Percentiles rank a stretch among this genome's conserved stretches.
These are phyloP conservation scores for Pseudogymnoascus sp. DNA, from an alignment of 2,329 filamentous ascomycete species.

Conservation along the genomic window DNA sequence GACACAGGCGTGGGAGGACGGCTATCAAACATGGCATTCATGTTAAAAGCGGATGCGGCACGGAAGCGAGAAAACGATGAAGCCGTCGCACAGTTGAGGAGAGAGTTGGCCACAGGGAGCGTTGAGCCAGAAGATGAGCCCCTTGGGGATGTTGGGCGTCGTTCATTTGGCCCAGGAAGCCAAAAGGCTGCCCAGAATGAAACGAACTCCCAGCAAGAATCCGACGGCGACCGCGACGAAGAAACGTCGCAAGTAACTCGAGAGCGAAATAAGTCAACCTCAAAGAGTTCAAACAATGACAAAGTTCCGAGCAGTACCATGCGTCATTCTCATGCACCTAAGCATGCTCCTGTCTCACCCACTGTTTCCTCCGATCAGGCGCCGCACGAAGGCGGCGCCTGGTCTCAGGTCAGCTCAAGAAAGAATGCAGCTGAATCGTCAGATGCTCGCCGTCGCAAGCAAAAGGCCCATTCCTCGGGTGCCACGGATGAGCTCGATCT, in stretches of 20 bases:
- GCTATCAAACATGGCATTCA: conserved; percentile 83
- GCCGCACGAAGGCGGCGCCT: conserved; percentile 25
- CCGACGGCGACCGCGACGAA: conserved; percentile 36
- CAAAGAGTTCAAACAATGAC: neutral
- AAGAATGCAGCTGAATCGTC: conserved; percentile 21
- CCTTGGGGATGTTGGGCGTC: conserved; percentile 57
- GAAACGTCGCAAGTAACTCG: neutral
- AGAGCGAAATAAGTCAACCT: neutral
- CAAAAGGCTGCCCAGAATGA: conserved; percentile 32
- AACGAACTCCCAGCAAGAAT: conserved; percentile 51
- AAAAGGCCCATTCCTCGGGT: conserved; percentile 23
- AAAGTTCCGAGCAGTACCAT: neutral
- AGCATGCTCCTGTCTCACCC: neutral
- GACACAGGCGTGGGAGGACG: conserved; percentile 46
- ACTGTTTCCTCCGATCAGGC: conserved; percentile 13
- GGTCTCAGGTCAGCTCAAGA: conserved; percentile 25
- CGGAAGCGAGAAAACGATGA: conserved; percentile 75
- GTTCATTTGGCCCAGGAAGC: conserved; percentile 53
- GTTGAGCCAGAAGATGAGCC: conserved; percentile 48
- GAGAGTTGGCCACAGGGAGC: conserved; percentile 58
- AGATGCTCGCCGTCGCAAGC: conserved; percentile 25
- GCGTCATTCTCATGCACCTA: neutral
- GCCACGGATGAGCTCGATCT: conserved; percentile 28
- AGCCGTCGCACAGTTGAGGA: conserved; percentile 58
- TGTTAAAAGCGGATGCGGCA: conserved; percentile 78